Evolutionary conservation across 495 filamentous ascomycete genomes (phyloP), one percentile per base, ranked within the genome.

Genomic region (Podospora tetraspora): DNA sequence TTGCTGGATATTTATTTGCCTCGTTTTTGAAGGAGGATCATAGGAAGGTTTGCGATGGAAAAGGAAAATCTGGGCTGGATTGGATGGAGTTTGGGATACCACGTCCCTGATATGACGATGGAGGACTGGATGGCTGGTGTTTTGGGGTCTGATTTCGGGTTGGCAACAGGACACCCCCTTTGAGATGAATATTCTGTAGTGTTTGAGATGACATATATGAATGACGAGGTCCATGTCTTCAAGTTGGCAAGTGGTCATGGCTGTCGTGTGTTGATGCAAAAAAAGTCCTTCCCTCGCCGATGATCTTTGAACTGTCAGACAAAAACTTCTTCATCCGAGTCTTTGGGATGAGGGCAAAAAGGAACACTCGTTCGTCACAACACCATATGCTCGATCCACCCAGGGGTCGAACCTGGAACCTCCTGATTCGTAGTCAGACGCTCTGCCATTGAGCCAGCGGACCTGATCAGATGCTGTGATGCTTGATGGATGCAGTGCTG

Each of bases 1-100:
- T 32, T 76, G 61, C 21, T 74, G 68, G 72, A 76, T 63, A 71
- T 76, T 56, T 68, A 70, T 56, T 34, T 76, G 12, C 74, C 74
- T 8, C 29, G 59, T 1, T 67, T 75, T 56, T 64, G 62, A 63
- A 52, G 32, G 32, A 21, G 27, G 3, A 30, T 61, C 56, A 34
- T 52, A n/a, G 11, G 19, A 23, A 3, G 29, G 13, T 3, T 27
- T 43, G 25, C 12, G 12, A 25, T 22, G 62, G 34, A 43, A 16
- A 6, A 12, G 21, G 34, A 7, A 43, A 37, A 10, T 65, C 0
- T 58, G 19, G 19, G 19, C n/a, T 52, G 19, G 62, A 57, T 22
- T 7, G 32, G 34, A 52, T 56, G 29, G 22, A 23, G 60, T 27
- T 59, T 32, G 27, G 60, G 23, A 52, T 52, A 52, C 43, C 16